phyloP scores from a whole-genome alignment of 129 eudicot genomes.

The Escallonia herrerae region DNA sequence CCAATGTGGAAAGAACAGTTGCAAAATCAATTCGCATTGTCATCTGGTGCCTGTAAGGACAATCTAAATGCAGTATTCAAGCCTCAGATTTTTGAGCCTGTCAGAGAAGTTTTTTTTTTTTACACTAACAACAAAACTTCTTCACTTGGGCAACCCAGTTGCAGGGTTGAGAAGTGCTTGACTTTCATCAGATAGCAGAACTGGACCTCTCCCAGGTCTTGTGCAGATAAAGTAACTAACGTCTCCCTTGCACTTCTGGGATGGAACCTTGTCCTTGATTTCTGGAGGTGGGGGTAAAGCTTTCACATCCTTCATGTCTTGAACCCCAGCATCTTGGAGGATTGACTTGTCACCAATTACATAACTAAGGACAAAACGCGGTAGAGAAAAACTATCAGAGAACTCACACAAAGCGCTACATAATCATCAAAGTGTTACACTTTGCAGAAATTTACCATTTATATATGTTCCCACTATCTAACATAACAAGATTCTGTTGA shows the following conservation, averaged over 20 bases:
- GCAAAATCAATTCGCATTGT: constrained; percentile 13
- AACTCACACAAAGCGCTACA: neutral
- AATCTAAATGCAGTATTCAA: constrained; percentile 18
- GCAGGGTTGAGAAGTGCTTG: constrained; percentile 68
- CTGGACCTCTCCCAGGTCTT: constrained; percentile 92
- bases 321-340: constrained; percentile 83
- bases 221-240: constrained; percentile 97
- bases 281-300: constrained; percentile 78
- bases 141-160: constrained; percentile 87
- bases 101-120: constrained; percentile 1
- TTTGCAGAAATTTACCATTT: no score
- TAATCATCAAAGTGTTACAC: no score
- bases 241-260: constrained; percentile 63
- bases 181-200: constrained; percentile 49
- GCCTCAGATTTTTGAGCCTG: neutral
- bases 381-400: neutral
- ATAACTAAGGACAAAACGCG: constrained; percentile 31
- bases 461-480: no score
- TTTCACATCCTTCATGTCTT: constrained; percentile 68
- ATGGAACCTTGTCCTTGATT: constrained; percentile 37
- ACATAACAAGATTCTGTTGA: no score
- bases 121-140: constrained; percentile 9
- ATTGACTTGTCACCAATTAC: constrained; percentile 86
- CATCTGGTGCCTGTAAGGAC: constrained; percentile 5
- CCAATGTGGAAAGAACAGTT: neutral